Evolutionary conservation across 2,329 filamentous ascomycete species (phyloP), one percentile per base, ranked within the genome.

Genomic region (Coniochaeta hoffmannii): DNA sequence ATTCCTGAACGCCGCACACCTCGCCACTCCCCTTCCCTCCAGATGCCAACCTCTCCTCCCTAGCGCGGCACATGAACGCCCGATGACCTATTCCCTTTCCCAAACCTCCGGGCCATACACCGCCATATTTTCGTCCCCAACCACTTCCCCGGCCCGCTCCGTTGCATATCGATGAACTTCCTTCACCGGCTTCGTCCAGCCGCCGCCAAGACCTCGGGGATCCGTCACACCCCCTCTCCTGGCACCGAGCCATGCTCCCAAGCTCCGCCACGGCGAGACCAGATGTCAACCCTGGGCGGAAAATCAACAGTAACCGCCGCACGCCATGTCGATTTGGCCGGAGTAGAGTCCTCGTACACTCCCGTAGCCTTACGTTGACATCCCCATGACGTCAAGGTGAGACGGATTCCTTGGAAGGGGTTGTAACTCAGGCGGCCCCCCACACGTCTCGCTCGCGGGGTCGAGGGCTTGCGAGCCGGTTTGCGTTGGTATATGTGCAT

Each of bases 391-490:
- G n/a, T n/a, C n/a, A n/a, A n/a, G n/a, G n/a, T n/a, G n/a, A n/a
- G n/a, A n/a, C n/a, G n/a, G n/a, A n/a, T n/a, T n/a, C n/a, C n/a
- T n/a, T n/a, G n/a, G n/a, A n/a, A n/a, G n/a, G n/a, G 60, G 58
- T 70, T 70, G 58, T 70, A 70, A 60, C 65, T 68, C 17, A 70
- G 61, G 15, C 62, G 64, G 44, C 68, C 65, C n/a, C n/a, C n/a
- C n/a, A 56, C 64, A 66, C 10, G 70, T 60, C 1, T 62, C 62
- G 50, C 68, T 58, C 50, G 68, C 68, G 22, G 61, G 61, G 32
- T 65, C 62, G 5, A 63, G n/a, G n/a, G 55, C 51, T 68, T 63
- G 11, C 56, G n/a, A n/a, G n/a, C n/a, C n/a, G 57, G 9, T 64
- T 62, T 1, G 62, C 61, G 4, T 63, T n/a, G 60, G 57, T 70